These are phyloP conservation scores for Citrus glauca DNA, from an alignment of 345 rosid genomes.

Conservation along the genomic window DNA sequence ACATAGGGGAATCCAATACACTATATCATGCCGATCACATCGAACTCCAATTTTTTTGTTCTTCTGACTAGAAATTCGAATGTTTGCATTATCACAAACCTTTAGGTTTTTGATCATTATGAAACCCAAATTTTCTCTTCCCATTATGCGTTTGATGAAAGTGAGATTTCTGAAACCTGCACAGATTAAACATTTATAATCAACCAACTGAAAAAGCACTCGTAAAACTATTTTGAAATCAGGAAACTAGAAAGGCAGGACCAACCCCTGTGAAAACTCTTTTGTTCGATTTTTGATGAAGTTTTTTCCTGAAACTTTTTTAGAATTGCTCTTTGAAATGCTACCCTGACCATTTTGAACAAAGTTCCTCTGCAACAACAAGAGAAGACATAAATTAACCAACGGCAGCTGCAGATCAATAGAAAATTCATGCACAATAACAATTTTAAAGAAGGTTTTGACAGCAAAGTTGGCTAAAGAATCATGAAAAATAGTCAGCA, in stretches of 20 bases:
- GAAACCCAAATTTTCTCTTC: constrained; percentile 47
- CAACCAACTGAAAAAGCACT: constrained; percentile 7
- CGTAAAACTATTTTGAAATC: neutral
- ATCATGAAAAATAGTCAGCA: neutral
- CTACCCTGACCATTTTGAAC: constrained; percentile 19
- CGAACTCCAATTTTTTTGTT: neutral
- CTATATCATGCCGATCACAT: neutral
- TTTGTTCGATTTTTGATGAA: constrained; percentile 28
- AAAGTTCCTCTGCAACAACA: constrained; percentile 38
- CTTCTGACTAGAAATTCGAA: neutral
- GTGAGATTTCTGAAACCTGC: constrained; percentile 55
- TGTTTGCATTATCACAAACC: constrained; percentile 31
- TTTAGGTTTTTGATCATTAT: constrained; percentile 38
- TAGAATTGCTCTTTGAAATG: constrained; percentile 27
- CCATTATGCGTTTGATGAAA: constrained; percentile 32
- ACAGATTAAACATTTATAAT: constrained; percentile 18
- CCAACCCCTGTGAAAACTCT: constrained; percentile 44
- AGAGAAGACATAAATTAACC: constrained; percentile 2
- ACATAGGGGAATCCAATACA: neutral
- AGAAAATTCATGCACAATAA: neutral
- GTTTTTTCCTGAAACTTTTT: constrained; percentile 33
- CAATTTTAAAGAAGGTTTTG: neutral
- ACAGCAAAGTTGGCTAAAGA: neutral
- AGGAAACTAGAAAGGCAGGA: constrained; percentile 6
- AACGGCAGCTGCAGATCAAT: neutral